A percentile compares a stretch with the other conserved stretches of the same genome.
Evolutionary conservation across 768 basidiomycete species (phyloP).

Genomic region (Boletus vermiculosoides): DNA sequence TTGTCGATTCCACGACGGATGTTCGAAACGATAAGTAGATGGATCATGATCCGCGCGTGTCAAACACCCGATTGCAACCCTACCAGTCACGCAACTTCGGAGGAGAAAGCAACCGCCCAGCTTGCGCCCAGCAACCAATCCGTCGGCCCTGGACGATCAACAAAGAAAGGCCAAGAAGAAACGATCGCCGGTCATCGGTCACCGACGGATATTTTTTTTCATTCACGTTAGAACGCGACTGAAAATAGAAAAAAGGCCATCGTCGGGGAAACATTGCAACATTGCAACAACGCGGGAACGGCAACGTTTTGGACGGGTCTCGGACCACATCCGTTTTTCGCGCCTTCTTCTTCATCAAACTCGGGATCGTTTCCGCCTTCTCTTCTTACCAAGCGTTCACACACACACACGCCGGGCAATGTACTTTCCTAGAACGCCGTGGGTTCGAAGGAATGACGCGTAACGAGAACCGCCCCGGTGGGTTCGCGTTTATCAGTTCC

Average conservation of each 20-base stretch:
- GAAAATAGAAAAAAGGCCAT: neutral
- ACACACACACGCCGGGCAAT: neutral
- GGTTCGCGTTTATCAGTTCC: neutral
- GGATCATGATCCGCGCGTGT: neutral
- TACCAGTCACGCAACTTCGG: neutral
- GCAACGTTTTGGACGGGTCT: neutral
- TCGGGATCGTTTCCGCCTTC: neutral
- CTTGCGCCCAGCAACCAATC: neutral
- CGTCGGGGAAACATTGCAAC: neutral
- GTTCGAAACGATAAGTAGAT: neutral
- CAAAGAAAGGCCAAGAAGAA: too few species aligned
- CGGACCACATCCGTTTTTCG: neutral
- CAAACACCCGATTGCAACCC: neutral
- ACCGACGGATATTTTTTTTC: neutral
- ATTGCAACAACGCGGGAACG: neutral
- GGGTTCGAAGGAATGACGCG: neutral
- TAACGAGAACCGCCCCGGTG: too few species aligned
- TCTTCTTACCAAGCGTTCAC: neutral
- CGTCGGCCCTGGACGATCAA: neutral
- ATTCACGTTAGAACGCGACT: neutral
- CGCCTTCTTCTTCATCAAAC: neutral
- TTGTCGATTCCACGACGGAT: neutral
- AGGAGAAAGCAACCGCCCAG: neutral
- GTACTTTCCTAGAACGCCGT: neutral
- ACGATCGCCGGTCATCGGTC: neutral